Base-by-base conservation (phyloP, 1,139 yeast species). In the Candida smagusa region DNA sequence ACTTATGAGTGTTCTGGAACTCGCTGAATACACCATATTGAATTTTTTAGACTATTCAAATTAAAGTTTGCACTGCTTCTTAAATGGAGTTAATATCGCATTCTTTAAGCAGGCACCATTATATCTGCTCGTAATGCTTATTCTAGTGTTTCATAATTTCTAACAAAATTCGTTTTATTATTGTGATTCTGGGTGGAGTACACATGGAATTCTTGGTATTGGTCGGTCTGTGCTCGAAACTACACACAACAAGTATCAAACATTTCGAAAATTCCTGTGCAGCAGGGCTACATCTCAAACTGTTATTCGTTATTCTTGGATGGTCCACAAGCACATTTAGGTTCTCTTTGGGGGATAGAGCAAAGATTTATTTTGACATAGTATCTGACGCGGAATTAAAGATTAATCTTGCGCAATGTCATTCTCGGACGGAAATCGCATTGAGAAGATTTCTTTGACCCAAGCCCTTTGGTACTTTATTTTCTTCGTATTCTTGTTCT, bases 301-400 rank as follows among this genome's bases (percentile, higher is more conserved):
- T 44, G 50, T 24, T 58, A 57, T 40, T 54, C 61, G 19, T 37
- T 58, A 21, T 57, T 45, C 42, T 47, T 56, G 45, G 41, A 51
- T 39, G 22, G 46, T 16, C 40, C 41, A 9, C 22, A 27, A n/a
- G 42, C 48, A 3, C 28, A 35, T 7, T 19, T 46, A 11, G 65
- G 67, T 2, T 37, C 54, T 62, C 21, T 61, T 62, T 40, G 68
- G 67, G 6, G 68, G 63, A 44, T 53, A 33, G 68, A 27, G 40
- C 5, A 63, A 61, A 9, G 35, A 36, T 3, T 54, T 60, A 40
- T 36, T 42, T 37, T 9, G 30, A 28, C 9, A 34, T 37, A 7
- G 21, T 19, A 5, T 25, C 31, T 3, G 12, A 30, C 12, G 11
- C 12, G 4, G 33, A 28, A 26, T 34, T 47, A 12, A 9, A 13